Evolutionary conservation across 2,329 filamentous ascomycete genomes (phyloP).

Genomic region (Colletotrichum navitas): DNA sequence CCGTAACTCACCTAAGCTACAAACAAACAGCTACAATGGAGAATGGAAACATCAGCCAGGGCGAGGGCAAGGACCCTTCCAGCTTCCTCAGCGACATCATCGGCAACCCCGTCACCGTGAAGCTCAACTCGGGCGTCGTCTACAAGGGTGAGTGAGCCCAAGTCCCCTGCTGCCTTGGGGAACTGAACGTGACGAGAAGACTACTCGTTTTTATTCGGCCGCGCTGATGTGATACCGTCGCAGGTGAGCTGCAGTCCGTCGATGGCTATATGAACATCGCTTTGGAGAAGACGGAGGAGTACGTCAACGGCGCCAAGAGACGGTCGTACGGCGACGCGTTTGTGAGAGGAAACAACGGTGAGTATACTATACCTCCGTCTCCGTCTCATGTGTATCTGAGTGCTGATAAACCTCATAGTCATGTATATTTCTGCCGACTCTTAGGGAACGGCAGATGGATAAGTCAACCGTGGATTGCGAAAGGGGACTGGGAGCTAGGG

Average conservation of each 20-base stretch:
- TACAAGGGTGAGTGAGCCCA: slow-evolving; percentile 81
- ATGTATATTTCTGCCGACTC: slow-evolving; percentile 79
- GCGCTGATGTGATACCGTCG: slow-evolving; percentile 4
- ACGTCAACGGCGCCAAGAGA: slow-evolving; percentile 85
- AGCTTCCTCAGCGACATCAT: slow-evolving; percentile 95
- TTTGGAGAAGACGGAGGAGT: slow-evolving; percentile 94
- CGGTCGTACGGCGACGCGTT: slow-evolving; percentile 94
- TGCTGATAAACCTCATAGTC: slow-evolving; percentile 58
- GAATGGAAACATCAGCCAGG: slow-evolving; percentile 73
- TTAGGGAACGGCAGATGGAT: slow-evolving; percentile 44
- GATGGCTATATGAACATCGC: slow-evolving; percentile 99
- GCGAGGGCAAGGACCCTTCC: slow-evolving; percentile 90
- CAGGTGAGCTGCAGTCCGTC: slow-evolving; percentile 95
- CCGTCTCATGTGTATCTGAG: background rate
- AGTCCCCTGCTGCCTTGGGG: too few species aligned
- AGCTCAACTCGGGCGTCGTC: slow-evolving; percentile 97
- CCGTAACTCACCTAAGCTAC: background rate
- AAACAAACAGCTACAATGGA: slow-evolving; percentile 69
- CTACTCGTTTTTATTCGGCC: slow-evolving; percentile 37
- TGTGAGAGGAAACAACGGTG: slow-evolving; percentile 95
- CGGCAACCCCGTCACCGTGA: slow-evolving; percentile 92
- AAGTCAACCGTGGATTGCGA: background rate
- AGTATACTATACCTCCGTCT: slow-evolving; percentile 43
- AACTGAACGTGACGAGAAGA: background rate
- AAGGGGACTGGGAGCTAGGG: background rate